Conservation (phyloP, 139 green algal species). For the Closterium sp. region DNA sequence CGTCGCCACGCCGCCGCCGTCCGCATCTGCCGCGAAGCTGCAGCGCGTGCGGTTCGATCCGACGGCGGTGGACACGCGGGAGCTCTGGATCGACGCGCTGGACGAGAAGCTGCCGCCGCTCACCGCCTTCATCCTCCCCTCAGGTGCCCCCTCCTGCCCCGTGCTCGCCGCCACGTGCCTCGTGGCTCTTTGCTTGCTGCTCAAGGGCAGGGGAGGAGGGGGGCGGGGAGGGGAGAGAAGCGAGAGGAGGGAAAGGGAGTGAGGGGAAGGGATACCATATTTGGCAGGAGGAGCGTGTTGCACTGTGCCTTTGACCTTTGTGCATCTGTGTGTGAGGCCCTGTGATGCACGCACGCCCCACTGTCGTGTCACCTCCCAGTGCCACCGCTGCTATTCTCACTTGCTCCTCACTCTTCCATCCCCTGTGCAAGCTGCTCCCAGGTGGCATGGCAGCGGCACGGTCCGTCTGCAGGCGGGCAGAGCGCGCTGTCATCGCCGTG, state of each 20-base stretch:
- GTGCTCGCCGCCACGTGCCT: background rate
- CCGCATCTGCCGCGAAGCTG: slow-evolving; percentile 64
- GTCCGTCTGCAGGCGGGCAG: slow-evolving; percentile 79
- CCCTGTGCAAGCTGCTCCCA: slow-evolving; percentile 39
- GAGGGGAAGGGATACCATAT: no score
- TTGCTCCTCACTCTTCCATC: background rate
- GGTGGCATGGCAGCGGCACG: slow-evolving; percentile 35
- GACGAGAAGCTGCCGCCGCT: slow-evolving; percentile 76
- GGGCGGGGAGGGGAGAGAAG: no score
- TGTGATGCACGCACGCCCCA: background rate
- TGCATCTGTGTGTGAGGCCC: background rate
- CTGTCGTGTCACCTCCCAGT: background rate
- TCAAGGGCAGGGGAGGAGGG: background rate
- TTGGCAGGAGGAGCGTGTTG: no score
- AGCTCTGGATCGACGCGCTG: slow-evolving; percentile 87
- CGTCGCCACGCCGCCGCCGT: slow-evolving; percentile 78
- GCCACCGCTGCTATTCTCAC: background rate
- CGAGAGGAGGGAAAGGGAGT: no score
- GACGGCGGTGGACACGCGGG: slow-evolving; percentile 56
- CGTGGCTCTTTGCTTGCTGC: no score
- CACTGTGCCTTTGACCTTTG: no score
- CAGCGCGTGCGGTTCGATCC: slow-evolving; percentile 67
- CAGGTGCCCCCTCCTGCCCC: slow-evolving; percentile 48
- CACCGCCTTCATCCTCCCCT: slow-evolving; percentile 92
- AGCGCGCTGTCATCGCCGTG: slow-evolving; percentile 49